Base-by-base conservation (phyloP, 306 rosid genomes). In the Psophocarpus tetragonolobus region DNA sequence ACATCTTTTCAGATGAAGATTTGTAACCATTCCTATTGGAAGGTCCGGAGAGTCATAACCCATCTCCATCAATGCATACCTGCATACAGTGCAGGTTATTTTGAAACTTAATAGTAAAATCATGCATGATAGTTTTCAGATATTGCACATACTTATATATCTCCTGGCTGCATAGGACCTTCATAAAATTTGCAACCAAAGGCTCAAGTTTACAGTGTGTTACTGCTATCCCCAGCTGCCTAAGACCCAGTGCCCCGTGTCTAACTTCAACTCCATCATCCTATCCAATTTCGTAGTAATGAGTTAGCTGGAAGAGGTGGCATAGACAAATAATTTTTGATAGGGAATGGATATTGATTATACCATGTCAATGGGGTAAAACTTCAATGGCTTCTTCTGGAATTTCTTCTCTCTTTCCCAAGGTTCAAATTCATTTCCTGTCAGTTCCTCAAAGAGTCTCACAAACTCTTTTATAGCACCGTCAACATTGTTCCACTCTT, bases 181-280 rank as follows among this genome's bases (percentile, higher is more conserved):
- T 92, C 91, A 95, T 85, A 36, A 92, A 87, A 79, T 89, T 92
- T 1, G 91, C 98, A 74, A 91, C 85, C 77, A 58, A 1, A 12
- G 97, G 95, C 71, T 91, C 92, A 11, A 94, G 97, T 71, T 82
- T 89, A 77, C 92, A 81, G 75, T 92, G 97, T 67, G 91, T 72
- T 15, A 17, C 89, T 27, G 92, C 91, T 69, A 88, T 80, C 38
- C 93, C 98, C 38, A 84, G 87, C 78, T 94, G 97, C 82, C 87
- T 72, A 47, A 87, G 87, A 65, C 87, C 88, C n/a, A 90, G 87
- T 0, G 90, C 96, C 20, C 96, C 97, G 8, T 88, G 91, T 54
- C 98, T 83, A 38, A 90, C 98, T 83, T 95, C 98, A 12, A 94
- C 87, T 58, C 94, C 98, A 72, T 92, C 97, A 67, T 82, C 97